Evolutionary conservation across 441 rosid species (phyloP).

Genomic region (Erodium texanum): DNA sequence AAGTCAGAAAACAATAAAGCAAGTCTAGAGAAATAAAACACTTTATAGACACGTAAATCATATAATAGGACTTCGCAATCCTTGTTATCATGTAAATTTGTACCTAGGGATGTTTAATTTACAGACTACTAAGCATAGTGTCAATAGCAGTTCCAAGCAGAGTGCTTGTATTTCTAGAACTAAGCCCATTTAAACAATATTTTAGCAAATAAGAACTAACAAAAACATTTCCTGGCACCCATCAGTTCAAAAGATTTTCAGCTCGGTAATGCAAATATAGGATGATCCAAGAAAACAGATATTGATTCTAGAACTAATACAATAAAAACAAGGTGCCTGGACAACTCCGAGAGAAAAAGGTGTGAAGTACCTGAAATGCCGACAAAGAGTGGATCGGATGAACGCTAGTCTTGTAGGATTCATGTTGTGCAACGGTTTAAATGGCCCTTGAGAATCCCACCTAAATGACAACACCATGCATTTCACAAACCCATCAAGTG

Average conservation of each 20-base stretch:
- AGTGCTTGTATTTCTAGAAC: background rate
- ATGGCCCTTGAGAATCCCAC: slow-evolving; percentile 93
- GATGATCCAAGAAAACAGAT: background rate
- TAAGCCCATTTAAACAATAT: background rate
- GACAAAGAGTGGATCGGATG: slow-evolving; percentile 79
- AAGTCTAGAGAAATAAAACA: background rate
- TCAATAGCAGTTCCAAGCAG: background rate
- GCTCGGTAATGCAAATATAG: background rate
- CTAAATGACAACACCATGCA: slow-evolving; percentile 25
- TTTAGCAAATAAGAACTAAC: background rate
- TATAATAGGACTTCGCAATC: background rate
- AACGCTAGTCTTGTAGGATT: slow-evolving; percentile 86
- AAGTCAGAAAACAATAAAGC: background rate
- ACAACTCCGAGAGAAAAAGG: background rate
- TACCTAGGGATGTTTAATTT: background rate
- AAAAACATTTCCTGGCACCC: background rate
- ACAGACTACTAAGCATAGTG: background rate
- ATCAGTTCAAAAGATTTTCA: background rate
- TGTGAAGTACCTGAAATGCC: slow-evolving; percentile 54
- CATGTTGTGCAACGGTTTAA: slow-evolving; percentile 73
- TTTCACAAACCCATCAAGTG: background rate
- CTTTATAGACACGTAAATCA: background rate
- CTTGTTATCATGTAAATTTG: background rate
- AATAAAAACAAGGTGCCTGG: background rate
- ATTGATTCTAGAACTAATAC: background rate